Base-by-base conservation (phyloP, 371 early-diverging fungal species). In the Sporodiniella umbellata region DNA sequence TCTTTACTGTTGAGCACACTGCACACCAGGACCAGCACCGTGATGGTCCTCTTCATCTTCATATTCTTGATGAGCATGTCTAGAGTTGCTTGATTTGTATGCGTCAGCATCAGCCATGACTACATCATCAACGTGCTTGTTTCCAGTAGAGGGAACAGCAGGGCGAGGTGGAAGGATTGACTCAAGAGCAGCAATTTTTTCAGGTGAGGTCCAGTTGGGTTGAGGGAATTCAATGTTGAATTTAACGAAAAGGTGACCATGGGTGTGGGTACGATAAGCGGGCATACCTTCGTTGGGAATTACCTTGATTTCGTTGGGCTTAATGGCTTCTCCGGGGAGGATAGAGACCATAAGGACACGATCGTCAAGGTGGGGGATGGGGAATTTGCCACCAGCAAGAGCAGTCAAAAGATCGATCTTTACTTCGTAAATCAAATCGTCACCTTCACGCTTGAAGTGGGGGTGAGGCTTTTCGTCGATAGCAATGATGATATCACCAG, bases 241-340 rank as follows among this genome's bases (percentile, higher is more conserved):
- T 57, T 86, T 87, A 68, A 96, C 72, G 68, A 88, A 93, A 44
- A 96, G 74, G 78, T 93, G 86, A 48, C 97, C 97, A 49, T 84
- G 82, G 73, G 90, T 83, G 72, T 89, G 92, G 60, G 93, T 95
- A 64, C 87, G 87, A 78, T 92, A 86, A 48, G 83, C 81, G 48
- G 97, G 97, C 95, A 96, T 94, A 53, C 96, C 96, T 81, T 96
- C 93, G 54, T 84, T 79, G 56, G 73, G 76, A 45, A 95, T 85
- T 39, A 79, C 78, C 86, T 95, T 95, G 52, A 60, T 42, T 46
- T 56, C 56, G 42, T 68, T 86, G 26, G 94, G 95, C 70, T 85
- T 88, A 68, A 96, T 92, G 24, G 86, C 87, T 70, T 96, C 95
- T 43, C 95, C 96, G 23, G 95, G 94, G n/a, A 93, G 66, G 53